Base-by-base conservation (phyloP, 2,329 filamentous ascomycete species). In the Exophiala calicioides region DNA sequence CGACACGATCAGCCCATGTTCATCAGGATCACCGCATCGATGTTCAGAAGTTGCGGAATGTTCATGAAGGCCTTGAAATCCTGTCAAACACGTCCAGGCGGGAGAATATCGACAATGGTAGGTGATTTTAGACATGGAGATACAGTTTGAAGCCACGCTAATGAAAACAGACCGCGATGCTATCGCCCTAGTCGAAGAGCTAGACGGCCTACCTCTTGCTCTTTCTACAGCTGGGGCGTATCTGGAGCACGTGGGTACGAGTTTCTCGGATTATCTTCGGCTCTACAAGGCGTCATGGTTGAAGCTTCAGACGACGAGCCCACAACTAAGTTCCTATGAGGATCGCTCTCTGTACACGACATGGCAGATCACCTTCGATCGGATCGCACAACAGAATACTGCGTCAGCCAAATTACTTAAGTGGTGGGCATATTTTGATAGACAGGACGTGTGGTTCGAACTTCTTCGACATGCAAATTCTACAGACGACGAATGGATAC, bases 121-220 rank as follows among this genome's bases (percentile, higher is more conserved):
- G 34, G 53, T 7, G 12, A 27, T 7, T 12, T 12, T 20, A 7
- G 27, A 9, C 47, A 8, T 15, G 12, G 3, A 12, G 16, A 5
- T 26, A 3, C 7, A 6, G 20, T 21, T 19, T 13, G 37, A 7
- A 19, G 30, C 24, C 12, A 27, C 7, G 18, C 24, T 19, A 26
- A 13, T 15, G 29, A 44, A 1, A n/a, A n/a, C 21, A 53, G 52
- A 55, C 35, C 32, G 29, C 32, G 40, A 34, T 35, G 54, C 54
- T 24, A 21, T 18, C 19, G 9, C 7, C 9, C 64, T 74, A 48
- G 61, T 61, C 2, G 46, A 57, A 24, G 55, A 59, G 36, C 67
- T 77, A 1, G 67, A 71, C 47, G 69, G 74, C 3, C 65, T 75
- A 19, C 72, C 72, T 10, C 64, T 78, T 20, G 73, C 73, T 2